Percentiles rank a stretch among this genome's conserved stretches.
Evolutionary conservation across 2,329 filamentous ascomycete species (phyloP).

Genomic region (Onygenales sp.): DNA sequence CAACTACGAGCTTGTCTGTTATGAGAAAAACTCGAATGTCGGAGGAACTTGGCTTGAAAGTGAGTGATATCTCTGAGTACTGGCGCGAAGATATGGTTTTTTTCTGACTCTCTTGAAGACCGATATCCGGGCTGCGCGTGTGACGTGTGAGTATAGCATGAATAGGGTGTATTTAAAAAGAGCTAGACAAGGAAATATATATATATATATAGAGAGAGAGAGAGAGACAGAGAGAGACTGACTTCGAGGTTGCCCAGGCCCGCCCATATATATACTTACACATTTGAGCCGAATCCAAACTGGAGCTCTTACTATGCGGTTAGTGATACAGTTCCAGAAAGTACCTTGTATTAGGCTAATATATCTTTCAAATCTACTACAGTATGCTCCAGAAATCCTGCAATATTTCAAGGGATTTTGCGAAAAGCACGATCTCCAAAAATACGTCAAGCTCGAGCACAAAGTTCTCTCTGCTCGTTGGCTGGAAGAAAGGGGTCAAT

Average conservation of each 20-base stretch:
- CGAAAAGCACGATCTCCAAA: slow-evolving; percentile 55
- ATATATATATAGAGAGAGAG: background rate
- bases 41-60: background rate
- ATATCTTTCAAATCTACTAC: background rate
- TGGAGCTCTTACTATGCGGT: background rate
- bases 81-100: background rate
- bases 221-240: background rate
- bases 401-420: slow-evolving; percentile 58
- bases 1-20: background rate
- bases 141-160: background rate
- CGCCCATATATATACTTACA: background rate
- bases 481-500: slow-evolving; percentile 33
- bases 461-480: slow-evolving; percentile 49
- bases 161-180: too few species aligned
- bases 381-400: slow-evolving; percentile 51
- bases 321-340: background rate
- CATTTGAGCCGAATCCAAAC: background rate
- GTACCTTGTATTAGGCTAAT: background rate
- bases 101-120: background rate
- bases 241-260: background rate
- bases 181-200: background rate
- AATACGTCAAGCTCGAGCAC: slow-evolving; percentile 46
- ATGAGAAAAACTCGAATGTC: background rate
- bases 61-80: background rate
- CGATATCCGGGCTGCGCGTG: background rate